Conservation (phyloP, 257 asterid species). For the Osmanthus fragrans region DNA sequence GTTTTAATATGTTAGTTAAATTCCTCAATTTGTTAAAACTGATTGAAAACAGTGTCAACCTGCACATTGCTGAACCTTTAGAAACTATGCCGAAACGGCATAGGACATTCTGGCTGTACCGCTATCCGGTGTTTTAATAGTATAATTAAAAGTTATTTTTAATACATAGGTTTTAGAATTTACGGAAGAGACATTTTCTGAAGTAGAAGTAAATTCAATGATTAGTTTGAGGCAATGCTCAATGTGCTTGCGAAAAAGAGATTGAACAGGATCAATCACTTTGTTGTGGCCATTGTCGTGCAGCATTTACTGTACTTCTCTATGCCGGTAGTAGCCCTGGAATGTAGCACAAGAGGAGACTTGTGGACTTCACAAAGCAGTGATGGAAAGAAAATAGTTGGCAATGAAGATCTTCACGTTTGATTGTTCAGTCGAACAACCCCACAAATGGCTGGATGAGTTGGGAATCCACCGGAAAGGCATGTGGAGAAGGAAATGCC, state of each 20-base stretch:
- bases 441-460: conserved; percentile 39
- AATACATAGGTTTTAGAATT: too few species aligned
- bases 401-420: conserved; percentile 26
- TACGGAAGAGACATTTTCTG: conserved; percentile 26
- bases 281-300: conserved; percentile 30
- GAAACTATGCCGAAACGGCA: too few species aligned
- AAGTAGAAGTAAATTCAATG: conserved; percentile 11
- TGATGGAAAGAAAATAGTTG: conserved; percentile 42
- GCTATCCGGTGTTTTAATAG: too few species aligned
- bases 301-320: conserved; percentile 31
- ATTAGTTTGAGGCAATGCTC: conserved; percentile 18
- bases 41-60: too few species aligned
- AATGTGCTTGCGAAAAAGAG: too few species aligned
- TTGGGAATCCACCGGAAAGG: conserved; percentile 33
- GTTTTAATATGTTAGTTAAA: too few species aligned
- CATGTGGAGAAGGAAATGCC: conserved; percentile 43
- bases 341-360: conserved; percentile 22
- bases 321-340: conserved; percentile 38
- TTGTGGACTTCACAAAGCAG: conserved; percentile 35
- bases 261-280: conserved; percentile 28
- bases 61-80: too few species aligned
- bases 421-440: conserved; percentile 30
- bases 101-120: too few species aligned
- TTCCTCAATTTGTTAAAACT: too few species aligned
- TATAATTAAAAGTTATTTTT: too few species aligned